Evolutionary conservation across 2,329 filamentous ascomycete species (phyloP), one percentile per base, ranked within the genome.

Genomic region (Pseudogymnoascus destructans): DNA sequence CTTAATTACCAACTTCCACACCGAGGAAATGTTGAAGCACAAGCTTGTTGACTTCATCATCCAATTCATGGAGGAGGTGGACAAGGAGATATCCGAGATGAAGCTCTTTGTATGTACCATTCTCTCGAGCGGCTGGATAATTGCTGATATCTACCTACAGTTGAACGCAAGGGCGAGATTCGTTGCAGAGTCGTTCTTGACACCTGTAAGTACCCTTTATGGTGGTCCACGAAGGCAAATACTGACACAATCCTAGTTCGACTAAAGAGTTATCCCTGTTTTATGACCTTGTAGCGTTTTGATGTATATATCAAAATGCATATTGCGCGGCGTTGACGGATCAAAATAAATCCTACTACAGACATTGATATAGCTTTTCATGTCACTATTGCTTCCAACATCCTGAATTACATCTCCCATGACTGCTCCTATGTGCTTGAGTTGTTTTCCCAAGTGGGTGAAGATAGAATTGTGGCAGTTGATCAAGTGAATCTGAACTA

Each of bases 21-120:
- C 93, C 3, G 93, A 97, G 73, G 88, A 95, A 71, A 95, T 98
- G 90, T 73, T 97, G 70, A 97, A 97, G 78, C 92, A 98, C 72
- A 97, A 98, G 77, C 79, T 98, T 66, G 95, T 98, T 32, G 93
- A 98, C 72, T 98, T 98, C 69, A 95, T 98, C 66, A 96, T 98
- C 64, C 86, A 97, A 69, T 98, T 98, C 69, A 97, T 98, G 92
- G 92, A 98, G 73, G 93, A 98, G 72, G 95, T 98, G 3, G 95
- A 98, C 73, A 98, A 98, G 79, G 93, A 98, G 73, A 98, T 98
- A 61, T 97, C 93, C 2, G 95, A 98, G 75, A 97, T 98, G 93
- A 98, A 98, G 80, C 86, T 98, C 68, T 98, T 98, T 73, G 92
- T 96, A 80, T 66, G 89, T 77, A 42, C 30, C 52, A n/a, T 42